Base-by-base conservation (phyloP, 1,284 basidiomycete genomes). In the Cutaneotrichosporon curvatum region DNA sequence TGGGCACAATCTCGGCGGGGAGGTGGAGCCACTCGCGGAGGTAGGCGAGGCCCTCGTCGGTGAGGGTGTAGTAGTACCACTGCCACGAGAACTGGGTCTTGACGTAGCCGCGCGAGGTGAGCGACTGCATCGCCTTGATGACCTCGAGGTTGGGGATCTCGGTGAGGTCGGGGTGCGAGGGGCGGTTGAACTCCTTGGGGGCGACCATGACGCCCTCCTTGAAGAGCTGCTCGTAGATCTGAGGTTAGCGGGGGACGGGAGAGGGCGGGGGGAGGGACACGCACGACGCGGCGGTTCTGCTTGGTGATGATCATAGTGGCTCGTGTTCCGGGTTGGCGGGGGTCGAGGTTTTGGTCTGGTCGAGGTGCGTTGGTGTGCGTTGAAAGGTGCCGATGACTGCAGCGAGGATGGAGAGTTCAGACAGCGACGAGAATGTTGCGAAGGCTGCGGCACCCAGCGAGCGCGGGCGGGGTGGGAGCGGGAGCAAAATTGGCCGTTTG, bases 181-280 rank as follows among this genome's bases (percentile, higher is more conserved):
- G 86, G 53, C 88, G 86, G 73, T 96, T 94, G 79, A 81, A 97
- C 77, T 99, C 91, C 80, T 98, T 98, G 80, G 95, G 92, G 68
- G 94, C 94, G 72, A 98, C 94, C 71, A 97, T 79, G 59, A 97
- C 95, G 68, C 95, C 94, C 85, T 96, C 91, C 77, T 92, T 92
- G 86, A 96, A 96, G 80, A 96, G 89, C 79, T 85, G 85, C 78
- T 96, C 90, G 79, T 92, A 92, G 78, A 94, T 92, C 67, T 70
- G 50, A 7, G 28, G 49, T 52, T 35, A 55, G 52, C 39, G 23
- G 3, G 3, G 21, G 21, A 10, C 4, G 14, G 10, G 14, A 20
- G 18, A 38, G n/a, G 5, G 35, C 39, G 5, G 15, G 14, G 9
- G 15, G 37, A 4, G n/a, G 18, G n/a, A 28, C 10, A 68, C 67